Evolutionary conservation across 2,329 filamentous ascomycete species (phyloP), one percentile per base, ranked within the genome.

Genomic region (Fusarium staphyleae): DNA sequence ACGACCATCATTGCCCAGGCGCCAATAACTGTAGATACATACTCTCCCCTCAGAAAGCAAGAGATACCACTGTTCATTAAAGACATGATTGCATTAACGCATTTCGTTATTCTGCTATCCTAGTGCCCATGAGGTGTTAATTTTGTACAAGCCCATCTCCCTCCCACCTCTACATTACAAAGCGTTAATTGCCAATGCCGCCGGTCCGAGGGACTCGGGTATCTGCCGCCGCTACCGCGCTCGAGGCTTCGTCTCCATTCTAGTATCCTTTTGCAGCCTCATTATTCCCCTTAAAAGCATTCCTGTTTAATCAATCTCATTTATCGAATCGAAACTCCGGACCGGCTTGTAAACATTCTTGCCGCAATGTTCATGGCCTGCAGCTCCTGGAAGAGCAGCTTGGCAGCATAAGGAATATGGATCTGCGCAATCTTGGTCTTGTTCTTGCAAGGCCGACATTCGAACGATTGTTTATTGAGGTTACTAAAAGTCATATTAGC

Each of bases 371-470:
- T 98, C 95, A 99, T 99, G 42, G 92, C 88, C 71, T 93, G 91
- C 65, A 99, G 80, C 79, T 99, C 95, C 79, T 99, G 95, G 87
- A 99, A 99, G 43, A 99, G 85, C 42, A 99, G 82, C 80, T 99
- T 99, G 56, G 95, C 95, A 3, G 95, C 95, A 72, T 99, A 99
- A 0, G 95, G 95, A 62, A 99, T 96, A 73, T 98, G 91, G 50
- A 99, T 89, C 75, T 99, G 95, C 5, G 93, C 95, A 74, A 99
- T 98, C 79, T 91, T 92, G 60, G 93, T 97, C 84, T 98, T 98
- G 82, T 99, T 99, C 81, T 96, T 95, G 84, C 95, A 99, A 28
- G 95, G 91, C 49, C 95, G 86, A 76, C 95, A 99, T 75, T 98
- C 93, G 72, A 98, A 98, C 22, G 91, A 91, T 70, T 95, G 91